Base-by-base conservation (phyloP, 139 green algal species). In the Chlorokybus atmophyticus region DNA sequence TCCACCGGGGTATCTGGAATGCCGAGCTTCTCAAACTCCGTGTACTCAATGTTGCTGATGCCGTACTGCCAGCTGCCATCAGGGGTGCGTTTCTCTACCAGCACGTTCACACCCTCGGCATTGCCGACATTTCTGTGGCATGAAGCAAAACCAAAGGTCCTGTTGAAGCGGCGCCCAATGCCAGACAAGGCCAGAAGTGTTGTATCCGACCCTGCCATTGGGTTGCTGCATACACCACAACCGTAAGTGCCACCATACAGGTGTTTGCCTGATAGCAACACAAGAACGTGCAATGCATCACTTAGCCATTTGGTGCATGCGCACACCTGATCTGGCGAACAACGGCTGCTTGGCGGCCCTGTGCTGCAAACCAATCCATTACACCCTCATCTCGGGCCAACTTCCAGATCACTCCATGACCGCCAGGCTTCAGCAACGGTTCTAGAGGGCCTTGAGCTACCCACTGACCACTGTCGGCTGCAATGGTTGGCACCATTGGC, bases 381-480 rank as follows among this genome's bases (percentile, higher is more conserved):
- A 80, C 59, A 25, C 64, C 88, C 53, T 87, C 60, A 67, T 98
- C 91, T 17, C 75, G 67, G 84, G 95, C 92, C 10, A 98, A 81
- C 79, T 98, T 98, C 91, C 91, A 98, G 55, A 98, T 93, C 31
- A 85, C 91, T 7, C 91, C 91, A 64, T 98, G 91, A 5, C 91
- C 91, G 23, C 91, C 90, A 3, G 91, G 91, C 73, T 95, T 95
- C 62, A 93, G 77, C 62, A 93, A 74, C 4, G 75, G 60, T 26
- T 62, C 32, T 31, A 92, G 54, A 3, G 66, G 52, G n/a, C 57
- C 64, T 1, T 53, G 59, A 39, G 94, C 59, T 59, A 90, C 59
- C 86, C 87, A 95, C 52, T 72, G 50, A 10, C 83, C 87, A 52
- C 88, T 75, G 24, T 74, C 68, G 29, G 77, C 79, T 7, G 38